Percentiles rank a stretch among this genome's conserved stretches.
phyloP scores from a whole-genome alignment of 805 yeast genomes.

The Saccharomycopsis fodiens region DNA sequence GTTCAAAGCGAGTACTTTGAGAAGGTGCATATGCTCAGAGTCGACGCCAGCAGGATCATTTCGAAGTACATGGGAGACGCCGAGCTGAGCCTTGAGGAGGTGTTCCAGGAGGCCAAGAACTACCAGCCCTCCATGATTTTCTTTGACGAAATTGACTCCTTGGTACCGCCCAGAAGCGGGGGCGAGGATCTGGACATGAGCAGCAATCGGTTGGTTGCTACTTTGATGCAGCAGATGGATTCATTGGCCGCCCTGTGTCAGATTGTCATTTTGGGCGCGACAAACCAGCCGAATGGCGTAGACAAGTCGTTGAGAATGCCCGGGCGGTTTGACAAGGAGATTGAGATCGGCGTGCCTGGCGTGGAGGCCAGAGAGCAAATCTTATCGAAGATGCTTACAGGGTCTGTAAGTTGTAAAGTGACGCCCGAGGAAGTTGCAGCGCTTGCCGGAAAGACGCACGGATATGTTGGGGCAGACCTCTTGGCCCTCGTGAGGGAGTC shows the following conservation, averaged over 20 bases:
- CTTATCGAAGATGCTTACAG: constrained; percentile 49
- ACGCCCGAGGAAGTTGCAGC: constrained; percentile 45
- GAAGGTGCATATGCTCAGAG: constrained; percentile 75
- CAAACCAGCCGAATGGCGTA: constrained; percentile 60
- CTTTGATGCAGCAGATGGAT: constrained; percentile 76
- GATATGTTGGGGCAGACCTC: constrained; percentile 95
- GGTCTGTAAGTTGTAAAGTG: constrained; percentile 46
- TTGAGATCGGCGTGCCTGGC: constrained; percentile 90
- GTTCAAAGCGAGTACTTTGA: constrained; percentile 57
- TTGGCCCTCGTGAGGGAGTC: constrained; percentile 83
- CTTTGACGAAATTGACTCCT: constrained; percentile 89
- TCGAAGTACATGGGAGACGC: constrained; percentile 94
- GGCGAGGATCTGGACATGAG: constrained; percentile 28
- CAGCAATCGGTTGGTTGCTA: constrained; percentile 85
- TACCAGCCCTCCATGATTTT: constrained; percentile 85
- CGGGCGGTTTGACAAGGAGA: constrained; percentile 84
- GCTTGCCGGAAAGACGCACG: constrained; percentile 79
- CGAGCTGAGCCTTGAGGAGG: constrained; percentile 72
- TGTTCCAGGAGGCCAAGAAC: constrained; percentile 76
- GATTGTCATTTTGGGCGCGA: constrained; percentile 65
- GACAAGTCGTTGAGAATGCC: constrained; percentile 76
- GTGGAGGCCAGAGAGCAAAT: constrained; percentile 71
- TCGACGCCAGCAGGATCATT: constrained; percentile 87
- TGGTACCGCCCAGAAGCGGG: constrained; percentile 63
- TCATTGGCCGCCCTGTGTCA: constrained; percentile 59